A percentile compares a stretch with the other conserved stretches of the same genome.
phyloP scores from a whole-genome alignment of 306 rosid species.

The Delonix regia region DNA sequence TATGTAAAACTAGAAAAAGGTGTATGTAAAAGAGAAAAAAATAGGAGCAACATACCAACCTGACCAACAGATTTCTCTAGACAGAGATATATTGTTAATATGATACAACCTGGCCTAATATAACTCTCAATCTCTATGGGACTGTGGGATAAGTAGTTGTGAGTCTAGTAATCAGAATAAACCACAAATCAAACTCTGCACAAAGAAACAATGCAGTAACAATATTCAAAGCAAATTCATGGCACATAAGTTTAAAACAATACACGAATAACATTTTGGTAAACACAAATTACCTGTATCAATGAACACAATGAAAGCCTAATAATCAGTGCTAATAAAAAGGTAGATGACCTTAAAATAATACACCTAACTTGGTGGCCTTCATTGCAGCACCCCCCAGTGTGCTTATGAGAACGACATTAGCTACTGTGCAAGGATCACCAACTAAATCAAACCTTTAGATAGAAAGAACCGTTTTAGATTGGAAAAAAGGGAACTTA shows the following conservation, averaged over 20 bases:
- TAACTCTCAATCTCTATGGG: conserved; percentile 88
- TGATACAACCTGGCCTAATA: conserved; percentile 84
- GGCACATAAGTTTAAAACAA: conserved; percentile 47
- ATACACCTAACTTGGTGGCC: neutral
- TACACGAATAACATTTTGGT: conserved; percentile 24
- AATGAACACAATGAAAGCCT: neutral
- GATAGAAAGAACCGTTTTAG: too few species aligned
- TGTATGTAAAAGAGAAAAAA: too few species aligned
- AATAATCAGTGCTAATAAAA: conserved; percentile 9
- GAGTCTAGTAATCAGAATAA: conserved; percentile 50
- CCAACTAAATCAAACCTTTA: too few species aligned
- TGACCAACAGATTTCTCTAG: conserved; percentile 59
- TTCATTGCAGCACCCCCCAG: neutral
- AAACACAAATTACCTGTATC: neutral
- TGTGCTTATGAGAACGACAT: too few species aligned
- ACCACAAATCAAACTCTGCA: conserved; percentile 21
- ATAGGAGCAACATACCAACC: too few species aligned
- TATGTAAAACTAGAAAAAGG: too few species aligned
- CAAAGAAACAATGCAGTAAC: conserved; percentile 27
- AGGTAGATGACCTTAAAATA: conserved; percentile 23
- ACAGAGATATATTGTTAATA: conserved; percentile 69
- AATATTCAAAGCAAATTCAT: conserved; percentile 32
- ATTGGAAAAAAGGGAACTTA: too few species aligned
- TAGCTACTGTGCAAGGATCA: too few species aligned
- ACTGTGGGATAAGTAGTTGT: conserved; percentile 72